Percentiles rank a stretch among this genome's conserved stretches.
Evolutionary conservation across 768 basidiomycete species (phyloP).

Genomic region (Porphyrellus cyaneotinctus): DNA sequence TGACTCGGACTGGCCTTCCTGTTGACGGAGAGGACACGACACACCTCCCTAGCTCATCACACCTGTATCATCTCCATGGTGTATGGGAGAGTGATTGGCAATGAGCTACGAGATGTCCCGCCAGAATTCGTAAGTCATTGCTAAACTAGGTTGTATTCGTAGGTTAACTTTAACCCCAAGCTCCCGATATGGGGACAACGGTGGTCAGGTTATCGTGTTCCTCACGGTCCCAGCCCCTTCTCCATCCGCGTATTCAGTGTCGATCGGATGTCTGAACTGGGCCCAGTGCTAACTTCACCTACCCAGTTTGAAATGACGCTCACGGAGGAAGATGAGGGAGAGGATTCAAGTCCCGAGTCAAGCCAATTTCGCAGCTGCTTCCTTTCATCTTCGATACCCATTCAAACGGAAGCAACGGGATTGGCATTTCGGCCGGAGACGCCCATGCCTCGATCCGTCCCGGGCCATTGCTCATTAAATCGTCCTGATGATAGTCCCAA

Average conservation of each 20-base stretch:
- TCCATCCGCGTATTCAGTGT: constrained; percentile 18
- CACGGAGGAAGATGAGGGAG: constrained; percentile 20
- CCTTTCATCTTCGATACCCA: constrained; percentile 9
- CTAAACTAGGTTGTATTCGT: not conserved
- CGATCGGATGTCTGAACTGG: constrained; percentile 22
- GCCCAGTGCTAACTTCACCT: constrained; percentile 18
- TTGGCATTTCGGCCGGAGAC: not conserved
- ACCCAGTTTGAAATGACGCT: constrained; percentile 18
- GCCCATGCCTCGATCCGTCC: not conserved
- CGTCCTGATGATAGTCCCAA: not conserved
- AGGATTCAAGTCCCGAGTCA: constrained; percentile 13
- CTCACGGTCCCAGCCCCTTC: constrained; percentile 27
- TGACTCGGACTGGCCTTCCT: constrained; percentile 16
- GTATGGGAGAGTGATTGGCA: constrained; percentile 29
- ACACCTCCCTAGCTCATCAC: constrained; percentile 14
- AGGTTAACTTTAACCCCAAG: constrained; percentile 17
- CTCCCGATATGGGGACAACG: constrained; percentile 33
- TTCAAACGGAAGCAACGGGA: constrained; percentile 1
- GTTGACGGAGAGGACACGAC: constrained; percentile 17
- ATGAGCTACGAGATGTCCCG: constrained; percentile 29
- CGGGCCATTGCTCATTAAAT: not conserved
- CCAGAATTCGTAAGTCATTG: constrained; percentile 25
- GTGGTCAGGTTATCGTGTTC: constrained; percentile 22
- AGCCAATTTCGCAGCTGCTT: constrained; percentile 6
- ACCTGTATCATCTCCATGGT: constrained; percentile 18